phyloP scores from a whole-genome alignment of 2,329 filamentous ascomycete species.

The Pestalotiopsis sp. region DNA sequence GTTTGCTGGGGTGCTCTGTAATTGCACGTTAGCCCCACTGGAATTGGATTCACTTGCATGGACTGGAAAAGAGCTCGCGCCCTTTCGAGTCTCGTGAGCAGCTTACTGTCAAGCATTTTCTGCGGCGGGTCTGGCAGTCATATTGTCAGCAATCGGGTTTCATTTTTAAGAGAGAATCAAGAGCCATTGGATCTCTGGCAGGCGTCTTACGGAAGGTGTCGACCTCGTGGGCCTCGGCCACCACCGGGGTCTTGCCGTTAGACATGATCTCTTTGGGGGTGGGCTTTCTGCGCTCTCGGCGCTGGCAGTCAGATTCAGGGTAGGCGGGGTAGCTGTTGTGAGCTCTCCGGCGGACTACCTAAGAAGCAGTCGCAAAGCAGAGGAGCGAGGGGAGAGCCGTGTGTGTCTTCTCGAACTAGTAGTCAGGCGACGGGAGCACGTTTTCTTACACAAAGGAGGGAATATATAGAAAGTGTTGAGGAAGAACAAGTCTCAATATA shows the following conservation, averaged over 20 bases:
- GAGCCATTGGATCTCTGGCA: slow-evolving; percentile 46
- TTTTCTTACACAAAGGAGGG: background rate
- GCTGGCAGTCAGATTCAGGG: slow-evolving; percentile 20
- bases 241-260: slow-evolving; percentile 58
- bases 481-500: background rate
- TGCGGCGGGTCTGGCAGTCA: slow-evolving; percentile 57
- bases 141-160: slow-evolving; percentile 25
- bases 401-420: background rate
- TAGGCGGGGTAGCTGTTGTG: slow-evolving; percentile 16
- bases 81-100: too few relatives aligned
- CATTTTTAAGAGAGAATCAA: slow-evolving; percentile 2
- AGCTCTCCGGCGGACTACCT: background rate
- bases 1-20: slow-evolving; percentile 70
- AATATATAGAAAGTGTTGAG: background rate
- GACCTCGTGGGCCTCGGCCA: slow-evolving; percentile 75
- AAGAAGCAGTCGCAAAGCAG: background rate
- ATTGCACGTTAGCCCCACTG: slow-evolving; percentile 5
- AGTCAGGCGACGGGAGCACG: background rate
- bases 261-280: slow-evolving; percentile 41
- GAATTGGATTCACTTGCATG: background rate
- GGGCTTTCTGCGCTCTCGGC: slow-evolving; percentile 10
- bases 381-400: background rate
- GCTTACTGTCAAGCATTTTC: slow-evolving; percentile 71
- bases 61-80: background rate
- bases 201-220: slow-evolving; percentile 68